Percentiles rank a stretch among this genome's conserved stretches.
These are phyloP conservation scores for Nicotiana knightiana DNA, from an alignment of 257 asterid species.

Conservation along the genomic window DNA sequence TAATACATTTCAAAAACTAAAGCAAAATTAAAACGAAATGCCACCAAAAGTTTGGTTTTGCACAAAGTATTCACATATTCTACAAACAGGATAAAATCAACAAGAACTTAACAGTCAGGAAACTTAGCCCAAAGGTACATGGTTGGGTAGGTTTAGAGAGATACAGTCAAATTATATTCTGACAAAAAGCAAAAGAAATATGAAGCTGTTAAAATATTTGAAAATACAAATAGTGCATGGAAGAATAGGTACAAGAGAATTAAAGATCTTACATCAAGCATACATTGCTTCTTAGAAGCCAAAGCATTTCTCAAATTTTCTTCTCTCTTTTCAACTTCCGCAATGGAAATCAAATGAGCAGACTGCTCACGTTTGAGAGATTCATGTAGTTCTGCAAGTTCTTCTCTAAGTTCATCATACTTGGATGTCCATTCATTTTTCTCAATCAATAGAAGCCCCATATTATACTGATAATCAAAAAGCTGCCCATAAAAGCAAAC, in stretches of 20 bases:
- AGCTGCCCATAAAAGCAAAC: constrained; percentile 39
- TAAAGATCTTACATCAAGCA: constrained; percentile 46
- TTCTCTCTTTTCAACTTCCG: constrained; percentile 78
- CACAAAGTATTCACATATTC: not conserved
- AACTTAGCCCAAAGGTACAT: not conserved
- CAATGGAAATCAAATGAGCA: constrained; percentile 52
- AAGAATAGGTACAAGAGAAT: not conserved
- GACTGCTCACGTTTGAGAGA: constrained; percentile 72
- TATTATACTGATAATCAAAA: constrained; percentile 71
- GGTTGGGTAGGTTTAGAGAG: not conserved
- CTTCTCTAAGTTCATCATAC: constrained; percentile 50
- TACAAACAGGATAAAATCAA: too few relatives aligned
- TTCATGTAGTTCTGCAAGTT: constrained; percentile 59
- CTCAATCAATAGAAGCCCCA: constrained; percentile 89
- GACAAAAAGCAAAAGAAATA: too few relatives aligned
- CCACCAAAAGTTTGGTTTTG: too few relatives aligned
- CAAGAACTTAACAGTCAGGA: not conserved
- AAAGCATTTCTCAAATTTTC: constrained; percentile 59
- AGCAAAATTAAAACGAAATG: too few relatives aligned
- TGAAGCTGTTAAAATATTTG: too few relatives aligned
- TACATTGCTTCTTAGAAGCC: constrained; percentile 61
- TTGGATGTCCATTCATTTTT: constrained; percentile 76
- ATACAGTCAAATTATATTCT: not conserved
- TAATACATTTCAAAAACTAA: too few relatives aligned
- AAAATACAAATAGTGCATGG: not conserved